Conservation (phyloP, 768 basidiomycete species). For the Collybia mongolica region DNA sequence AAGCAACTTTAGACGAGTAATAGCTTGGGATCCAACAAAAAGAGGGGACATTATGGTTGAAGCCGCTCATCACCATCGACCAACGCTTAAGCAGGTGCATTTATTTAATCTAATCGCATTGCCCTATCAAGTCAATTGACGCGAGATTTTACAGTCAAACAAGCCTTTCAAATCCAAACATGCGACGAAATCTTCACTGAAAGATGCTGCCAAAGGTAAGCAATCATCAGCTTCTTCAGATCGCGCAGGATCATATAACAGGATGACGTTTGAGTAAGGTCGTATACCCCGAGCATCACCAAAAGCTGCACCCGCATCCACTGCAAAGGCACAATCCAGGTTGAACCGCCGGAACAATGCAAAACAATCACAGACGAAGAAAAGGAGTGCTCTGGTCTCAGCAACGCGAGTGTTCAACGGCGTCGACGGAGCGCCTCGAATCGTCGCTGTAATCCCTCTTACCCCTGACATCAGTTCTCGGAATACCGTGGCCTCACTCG, state of each 20-base stretch:
- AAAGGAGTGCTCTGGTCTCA: constrained; percentile 65
- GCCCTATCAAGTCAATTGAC: neutral
- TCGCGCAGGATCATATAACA: neutral
- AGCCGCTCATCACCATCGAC: constrained; percentile 61
- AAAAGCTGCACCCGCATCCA: constrained; percentile 48
- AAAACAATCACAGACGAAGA: constrained; percentile 77
- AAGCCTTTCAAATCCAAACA: constrained; percentile 93
- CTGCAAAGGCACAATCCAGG: constrained; percentile 64
- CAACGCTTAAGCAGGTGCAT: constrained; percentile 82
- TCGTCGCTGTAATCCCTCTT: constrained; percentile 87
- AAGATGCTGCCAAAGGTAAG: constrained; percentile 82
- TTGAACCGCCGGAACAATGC: constrained; percentile 81
- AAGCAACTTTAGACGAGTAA: no score
- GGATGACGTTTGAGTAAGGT: constrained; percentile 34
- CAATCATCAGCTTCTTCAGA: neutral
- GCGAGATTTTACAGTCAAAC: constrained; percentile 58
- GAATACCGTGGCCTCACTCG: constrained; percentile 54
- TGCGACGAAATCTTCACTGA: constrained; percentile 80
- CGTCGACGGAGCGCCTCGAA: constrained; percentile 75
- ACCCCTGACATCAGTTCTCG: constrained; percentile 60
- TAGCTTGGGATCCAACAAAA: no score
- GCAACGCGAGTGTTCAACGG: constrained; percentile 79
- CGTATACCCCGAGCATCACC: constrained; percentile 52
- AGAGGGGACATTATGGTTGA: constrained; percentile 31
- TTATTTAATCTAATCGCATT: constrained; percentile 15